A percentile compares a stretch with the other conserved stretches of the same genome.
Evolutionary conservation across 78 protist species (phyloP).

Genomic region (Trichosphaerium sp.): DNA sequence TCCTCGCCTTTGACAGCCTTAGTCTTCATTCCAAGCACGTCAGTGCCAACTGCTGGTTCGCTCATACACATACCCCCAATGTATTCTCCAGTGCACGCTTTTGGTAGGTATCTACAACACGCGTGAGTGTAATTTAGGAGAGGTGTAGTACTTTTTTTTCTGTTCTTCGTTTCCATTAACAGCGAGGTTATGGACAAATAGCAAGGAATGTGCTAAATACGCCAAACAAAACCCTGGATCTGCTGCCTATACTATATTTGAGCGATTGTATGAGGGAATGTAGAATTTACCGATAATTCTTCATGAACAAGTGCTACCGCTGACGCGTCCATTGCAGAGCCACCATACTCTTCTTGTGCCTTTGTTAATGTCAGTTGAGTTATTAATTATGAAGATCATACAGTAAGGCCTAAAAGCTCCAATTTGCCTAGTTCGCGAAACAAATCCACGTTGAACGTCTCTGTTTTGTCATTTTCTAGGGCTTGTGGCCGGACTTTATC

Average conservation of each 20-base stretch:
- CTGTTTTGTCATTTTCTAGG: not conserved
- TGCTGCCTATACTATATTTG: too few relatives aligned
- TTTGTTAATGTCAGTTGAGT: too few relatives aligned
- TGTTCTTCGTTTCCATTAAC: conserved; percentile 13
- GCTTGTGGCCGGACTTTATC: conserved; percentile 5
- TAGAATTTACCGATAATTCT: conserved; percentile 13
- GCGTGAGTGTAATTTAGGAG: not conserved
- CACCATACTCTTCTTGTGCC: not conserved
- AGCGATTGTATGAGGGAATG: too few relatives aligned
- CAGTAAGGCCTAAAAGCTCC: conserved; percentile 19
- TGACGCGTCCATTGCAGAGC: conserved; percentile 9
- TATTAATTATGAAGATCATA: too few relatives aligned
- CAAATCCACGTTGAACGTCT: conserved; percentile 9
- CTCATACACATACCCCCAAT: conserved; percentile 47
- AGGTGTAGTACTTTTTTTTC: not conserved
- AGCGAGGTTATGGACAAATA: conserved; percentile 22
- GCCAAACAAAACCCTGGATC: conserved; percentile 24
- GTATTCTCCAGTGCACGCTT: conserved; percentile 1
- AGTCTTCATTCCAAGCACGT: conserved; percentile 24
- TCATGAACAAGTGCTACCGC: conserved; percentile 15
- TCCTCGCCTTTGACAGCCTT: conserved; percentile 6
- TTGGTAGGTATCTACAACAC: conserved; percentile 4
- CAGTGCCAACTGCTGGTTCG: conserved; percentile 42
- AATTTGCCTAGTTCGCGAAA: conserved; percentile 14
- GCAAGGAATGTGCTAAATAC: conserved; percentile 19